Evolutionary conservation across 2,329 filamentous ascomycete species (phyloP), one percentile per base, ranked within the genome.

Genomic region (Pseudocercospora eumusae): DNA sequence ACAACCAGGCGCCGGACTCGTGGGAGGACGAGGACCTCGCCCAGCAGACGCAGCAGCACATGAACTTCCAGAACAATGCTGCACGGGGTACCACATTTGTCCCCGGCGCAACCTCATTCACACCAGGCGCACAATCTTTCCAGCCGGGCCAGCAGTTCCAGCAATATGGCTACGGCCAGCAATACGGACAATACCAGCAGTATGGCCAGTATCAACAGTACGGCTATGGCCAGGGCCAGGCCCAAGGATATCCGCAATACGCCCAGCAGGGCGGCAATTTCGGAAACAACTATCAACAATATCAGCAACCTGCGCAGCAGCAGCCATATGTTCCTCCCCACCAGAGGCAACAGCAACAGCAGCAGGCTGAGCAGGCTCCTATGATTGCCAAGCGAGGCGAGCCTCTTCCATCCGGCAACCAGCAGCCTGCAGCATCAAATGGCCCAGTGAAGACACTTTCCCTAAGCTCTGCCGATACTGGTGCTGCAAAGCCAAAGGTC

Each of bases 21-120:
- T 98, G 95, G 91, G 93, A 98, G 80, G 75, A 77, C 68, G 70
- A 76, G 50, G 69, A 74, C 49, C 72, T 77, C 61, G 69, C 75
- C 54, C 69, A 73, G 54, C 75, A 77, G 69, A 71, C 75, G 6
- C 75, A 76, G 65, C 75, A 75, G 62, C 70, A 72, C 49, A 64
- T 77, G 65, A 76, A 76, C 67, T 47, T 75, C 47, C 70, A 73
- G 59, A 66, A 67, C 64, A 67, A 63, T 60, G 61, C 57, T 49
- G 58, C 57, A n/a, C 64, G 52, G 33, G 55, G 52, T 31, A 66
- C 64, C 57, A 71, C 65, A 23, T 77, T 76, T 64, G 57, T 57
- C 13, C 76, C 76, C 9, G 75, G 75, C 61, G 76, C 75, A 20
- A 60, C 64, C 31, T 68, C 68, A 25, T 78, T 78, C 68, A 70